phyloP scores from a whole-genome alignment of 1,284 basidiomycete species.

The Singerocomus inundabilis region DNA sequence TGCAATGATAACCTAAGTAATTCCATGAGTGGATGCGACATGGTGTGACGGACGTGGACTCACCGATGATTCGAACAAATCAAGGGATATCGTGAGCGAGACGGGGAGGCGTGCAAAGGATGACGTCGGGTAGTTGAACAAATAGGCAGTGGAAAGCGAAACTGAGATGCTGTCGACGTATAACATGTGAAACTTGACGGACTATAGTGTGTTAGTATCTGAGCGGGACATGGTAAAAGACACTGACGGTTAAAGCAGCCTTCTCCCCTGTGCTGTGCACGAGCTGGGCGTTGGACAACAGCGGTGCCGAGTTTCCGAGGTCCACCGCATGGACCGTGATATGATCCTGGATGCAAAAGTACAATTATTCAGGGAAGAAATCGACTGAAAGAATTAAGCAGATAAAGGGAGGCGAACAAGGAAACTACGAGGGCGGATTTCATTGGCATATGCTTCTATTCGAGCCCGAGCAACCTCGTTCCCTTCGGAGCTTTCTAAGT shows the following conservation, averaged over 20 bases:
- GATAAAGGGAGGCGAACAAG: slow-evolving; percentile 47
- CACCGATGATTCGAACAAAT: slow-evolving; percentile 71
- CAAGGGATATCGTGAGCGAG: slow-evolving; percentile 72
- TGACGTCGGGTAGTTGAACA: slow-evolving; percentile 79
- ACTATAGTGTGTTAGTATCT: slow-evolving; percentile 37
- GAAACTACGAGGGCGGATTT: slow-evolving; percentile 63
- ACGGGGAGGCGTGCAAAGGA: slow-evolving; percentile 80
- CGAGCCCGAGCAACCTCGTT: slow-evolving; percentile 68
- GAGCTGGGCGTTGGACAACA: slow-evolving; percentile 56
- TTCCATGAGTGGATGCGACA: slow-evolving; percentile 4
- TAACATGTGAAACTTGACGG: slow-evolving; percentile 51
- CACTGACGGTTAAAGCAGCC: slow-evolving; percentile 19
- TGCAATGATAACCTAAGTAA: slow-evolving; percentile 45
- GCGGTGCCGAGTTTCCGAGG: slow-evolving; percentile 68
- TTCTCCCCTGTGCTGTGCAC: slow-evolving; percentile 25
- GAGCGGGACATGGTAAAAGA: not conserved
- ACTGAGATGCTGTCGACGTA: slow-evolving; percentile 73
- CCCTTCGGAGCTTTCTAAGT: slow-evolving; percentile 59
- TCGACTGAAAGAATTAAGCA: not conserved
- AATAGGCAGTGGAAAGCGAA: slow-evolving; percentile 76
- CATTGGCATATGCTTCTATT: slow-evolving; percentile 71
- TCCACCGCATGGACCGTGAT: slow-evolving; percentile 75
- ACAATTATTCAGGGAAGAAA: slow-evolving; percentile 1
- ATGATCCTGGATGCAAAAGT: slow-evolving; percentile 52
- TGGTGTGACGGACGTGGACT: slow-evolving; percentile 26